These are phyloP conservation scores for Phytophthora tentaculata DNA, from an alignment of 352 stramenopile species.

Conservation along the genomic window DNA sequence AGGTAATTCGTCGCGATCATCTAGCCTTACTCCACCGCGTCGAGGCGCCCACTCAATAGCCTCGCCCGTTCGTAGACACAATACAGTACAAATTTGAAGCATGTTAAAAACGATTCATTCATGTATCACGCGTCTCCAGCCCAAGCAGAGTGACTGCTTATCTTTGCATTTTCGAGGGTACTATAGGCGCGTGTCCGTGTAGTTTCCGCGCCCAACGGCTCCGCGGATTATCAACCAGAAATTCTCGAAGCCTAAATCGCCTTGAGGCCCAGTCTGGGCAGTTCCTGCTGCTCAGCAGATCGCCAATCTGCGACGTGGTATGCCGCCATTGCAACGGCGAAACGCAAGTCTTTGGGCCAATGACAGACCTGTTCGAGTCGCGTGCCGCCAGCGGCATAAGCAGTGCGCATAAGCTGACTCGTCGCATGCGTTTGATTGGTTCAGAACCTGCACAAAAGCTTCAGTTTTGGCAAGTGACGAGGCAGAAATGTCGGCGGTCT, in stretches of 20 bases:
- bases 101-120: neutral
- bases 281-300: neutral
- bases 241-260: neutral
- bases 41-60: slow-evolving; percentile 27
- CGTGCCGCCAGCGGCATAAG: slow-evolving; percentile 35
- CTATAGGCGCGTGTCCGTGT: slow-evolving; percentile 1
- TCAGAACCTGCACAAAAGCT: slow-evolving; percentile 10
- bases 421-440: slow-evolving; percentile 22
- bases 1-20: slow-evolving; percentile 35
- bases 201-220: neutral
- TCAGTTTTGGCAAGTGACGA: slow-evolving; percentile 34
- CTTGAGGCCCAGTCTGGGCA: no score
- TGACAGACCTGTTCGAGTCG: neutral
- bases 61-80: slow-evolving; percentile 5
- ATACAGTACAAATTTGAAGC: slow-evolving; percentile 7
- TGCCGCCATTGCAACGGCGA: slow-evolving; percentile 13
- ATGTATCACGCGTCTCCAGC: slow-evolving; percentile 12
- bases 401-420: slow-evolving; percentile 31
- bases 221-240: neutral
- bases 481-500: slow-evolving; percentile 28
- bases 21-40: slow-evolving; percentile 31
- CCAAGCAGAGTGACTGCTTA: slow-evolving; percentile 28
- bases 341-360: slow-evolving; percentile 27
- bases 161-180: slow-evolving; percentile 24
- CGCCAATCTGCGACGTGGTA: slow-evolving; percentile 34